These are phyloP conservation scores for Corinectria fuckeliana DNA, from an alignment of 2,329 filamentous ascomycete species.

Conservation along the genomic window DNA sequence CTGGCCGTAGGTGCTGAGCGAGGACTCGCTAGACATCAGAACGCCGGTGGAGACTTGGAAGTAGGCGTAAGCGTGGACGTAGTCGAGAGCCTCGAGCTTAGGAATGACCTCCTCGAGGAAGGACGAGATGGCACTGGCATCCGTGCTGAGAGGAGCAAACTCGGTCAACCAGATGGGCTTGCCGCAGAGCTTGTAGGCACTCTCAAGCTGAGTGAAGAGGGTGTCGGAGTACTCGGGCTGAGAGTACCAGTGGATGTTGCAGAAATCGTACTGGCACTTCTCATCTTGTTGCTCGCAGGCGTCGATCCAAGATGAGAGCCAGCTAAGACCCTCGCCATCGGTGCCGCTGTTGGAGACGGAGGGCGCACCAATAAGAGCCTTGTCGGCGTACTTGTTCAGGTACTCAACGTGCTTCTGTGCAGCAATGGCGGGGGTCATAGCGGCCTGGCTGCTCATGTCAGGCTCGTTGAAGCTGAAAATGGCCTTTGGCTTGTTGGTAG, in stretches of 20 bases:
- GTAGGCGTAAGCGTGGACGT: constrained; percentile 64
- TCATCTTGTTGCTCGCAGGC: constrained; percentile 52
- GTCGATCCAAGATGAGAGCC: constrained; percentile 59
- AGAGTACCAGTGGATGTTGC: constrained; percentile 70
- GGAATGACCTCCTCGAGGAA: constrained; percentile 60
- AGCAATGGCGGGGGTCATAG: constrained; percentile 59
- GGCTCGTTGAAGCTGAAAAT: constrained; percentile 77
- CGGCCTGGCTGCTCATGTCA: constrained; percentile 65
- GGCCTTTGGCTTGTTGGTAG: constrained; percentile 59
- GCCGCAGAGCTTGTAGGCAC: constrained; percentile 53
- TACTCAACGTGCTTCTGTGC: constrained; percentile 59
- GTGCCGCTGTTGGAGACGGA: constrained; percentile 66
- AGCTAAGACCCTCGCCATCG: constrained; percentile 59
- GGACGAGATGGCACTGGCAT: constrained; percentile 46
- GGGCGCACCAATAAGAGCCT: constrained; percentile 63
- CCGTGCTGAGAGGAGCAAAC: constrained; percentile 61
- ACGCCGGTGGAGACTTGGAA: constrained; percentile 56
- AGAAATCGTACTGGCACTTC: constrained; percentile 64
- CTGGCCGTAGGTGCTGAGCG: constrained; percentile 55
- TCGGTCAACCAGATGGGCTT: constrained; percentile 68
- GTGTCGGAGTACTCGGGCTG: constrained; percentile 51
- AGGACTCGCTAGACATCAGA: constrained; percentile 48
- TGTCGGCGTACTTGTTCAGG: constrained; percentile 62
- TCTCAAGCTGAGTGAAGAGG: constrained; percentile 62
- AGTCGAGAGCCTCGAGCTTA: constrained; percentile 56